Percentiles rank a stretch among this genome's conserved stretches.
phyloP scores from a whole-genome alignment of 176 grass and related monocot species.

The Oryza meyeriana region DNA sequence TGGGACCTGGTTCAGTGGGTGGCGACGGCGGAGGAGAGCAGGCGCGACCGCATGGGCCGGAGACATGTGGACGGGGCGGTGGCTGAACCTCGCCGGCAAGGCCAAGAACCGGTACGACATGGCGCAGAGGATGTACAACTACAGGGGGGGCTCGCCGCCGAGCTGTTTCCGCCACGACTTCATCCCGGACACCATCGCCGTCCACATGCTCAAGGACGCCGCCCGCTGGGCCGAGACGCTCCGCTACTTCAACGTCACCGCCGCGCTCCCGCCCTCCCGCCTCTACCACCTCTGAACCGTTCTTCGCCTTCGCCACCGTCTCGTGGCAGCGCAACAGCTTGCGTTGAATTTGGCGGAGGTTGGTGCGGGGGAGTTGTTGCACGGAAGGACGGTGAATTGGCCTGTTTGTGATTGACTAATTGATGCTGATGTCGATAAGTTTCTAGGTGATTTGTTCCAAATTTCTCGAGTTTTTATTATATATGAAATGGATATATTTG shows the following conservation, averaged over 20 bases:
- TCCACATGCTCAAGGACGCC: slow-evolving; percentile 78
- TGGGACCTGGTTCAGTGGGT: slow-evolving; percentile 81
- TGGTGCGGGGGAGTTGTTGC: neutral
- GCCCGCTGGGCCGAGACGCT: slow-evolving; percentile 58
- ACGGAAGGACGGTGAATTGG: neutral
- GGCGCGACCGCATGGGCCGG: slow-evolving; percentile 40
- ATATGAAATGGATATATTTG: neutral
- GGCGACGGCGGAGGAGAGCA: slow-evolving; percentile 40
- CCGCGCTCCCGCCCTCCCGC: slow-evolving; percentile 34
- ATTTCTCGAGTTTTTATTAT: neutral
- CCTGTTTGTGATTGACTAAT: no score
- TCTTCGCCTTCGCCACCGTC: neutral
- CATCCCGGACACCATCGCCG: slow-evolving; percentile 68
- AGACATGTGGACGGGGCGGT: slow-evolving; percentile 75
- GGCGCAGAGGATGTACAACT: slow-evolving; percentile 68
- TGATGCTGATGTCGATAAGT: neutral
- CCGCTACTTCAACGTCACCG: slow-evolving; percentile 65
- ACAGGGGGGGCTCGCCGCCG: slow-evolving; percentile 40
- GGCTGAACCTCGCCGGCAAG: slow-evolving; percentile 67
- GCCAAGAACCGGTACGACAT: slow-evolving; percentile 68
- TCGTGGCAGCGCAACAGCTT: slow-evolving; percentile 1
- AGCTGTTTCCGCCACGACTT: slow-evolving; percentile 80
- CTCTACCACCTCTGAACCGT: slow-evolving; percentile 49
- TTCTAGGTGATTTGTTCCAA: neutral
- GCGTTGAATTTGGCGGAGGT: slow-evolving; percentile 6